Base-by-base conservation (phyloP, 768 basidiomycete genomes). In the Pisolithus tinctorius region DNA sequence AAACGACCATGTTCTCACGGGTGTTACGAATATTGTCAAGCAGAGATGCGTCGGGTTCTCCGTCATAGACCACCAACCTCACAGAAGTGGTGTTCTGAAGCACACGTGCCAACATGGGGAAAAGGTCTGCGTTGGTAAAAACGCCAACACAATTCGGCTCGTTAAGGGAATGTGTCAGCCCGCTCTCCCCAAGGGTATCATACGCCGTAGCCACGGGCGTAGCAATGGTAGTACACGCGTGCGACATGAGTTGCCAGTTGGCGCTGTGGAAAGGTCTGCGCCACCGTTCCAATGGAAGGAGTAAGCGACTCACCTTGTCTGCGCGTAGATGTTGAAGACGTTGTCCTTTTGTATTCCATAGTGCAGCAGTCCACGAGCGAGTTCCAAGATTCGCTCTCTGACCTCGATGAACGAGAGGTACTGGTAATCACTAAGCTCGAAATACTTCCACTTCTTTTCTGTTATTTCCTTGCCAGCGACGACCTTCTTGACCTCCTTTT, bases 401-500 rank as follows among this genome's bases (percentile, higher is more conserved):
- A 94, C 74, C 58, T 92, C 80, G 55, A 84, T 59, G 67, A 81
- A 97, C 48, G 68, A 80, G 61, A 86, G 70, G 67, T 84, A 97
- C 69, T 90, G 81, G 78, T 87, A 97, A 55, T 87, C 86, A 68
- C 86, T 86, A 52, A 98, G 78, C 68, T 93, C 80, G 69, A 91
- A 99, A 70, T 86, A 98, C 64, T 87, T 91, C 95, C 95, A 99
- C 50, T 77, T 90, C 67, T 73, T 90, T 76, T 98, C 88, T 3
- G 70, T 82, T 29, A 84, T 75, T 66, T 92, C 81, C 67, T 93
- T 84, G 30, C 94, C 95, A 4, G 76, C 84, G 40, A 93, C 82
- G 29, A 74, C 71, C 76, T 93, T 94, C 63, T 79, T 86, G 31
- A 97, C 80, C 61, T 92, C 83, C 73, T 96, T 97, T 65, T 84